Conservation (phyloP, 2,329 filamentous ascomycete genomes). For the Talaromyces albobiverticillius region DNA sequence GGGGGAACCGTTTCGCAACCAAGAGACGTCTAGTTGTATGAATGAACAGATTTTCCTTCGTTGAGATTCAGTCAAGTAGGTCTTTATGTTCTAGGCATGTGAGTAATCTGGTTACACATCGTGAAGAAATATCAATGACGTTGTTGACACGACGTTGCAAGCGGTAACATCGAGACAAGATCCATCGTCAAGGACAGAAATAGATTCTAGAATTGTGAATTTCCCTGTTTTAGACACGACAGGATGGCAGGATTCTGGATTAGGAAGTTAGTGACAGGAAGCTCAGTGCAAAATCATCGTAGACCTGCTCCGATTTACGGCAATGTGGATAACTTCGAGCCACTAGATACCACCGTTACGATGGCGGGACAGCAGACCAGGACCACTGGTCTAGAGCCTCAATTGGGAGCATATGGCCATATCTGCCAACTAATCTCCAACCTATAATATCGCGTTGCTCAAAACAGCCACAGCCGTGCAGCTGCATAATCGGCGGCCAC, state of each 20-base stretch:
- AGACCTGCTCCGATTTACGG: slow-evolving; percentile 7
- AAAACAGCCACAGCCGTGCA: slow-evolving; percentile 5
- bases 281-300: not conserved
- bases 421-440: not conserved
- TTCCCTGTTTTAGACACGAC: slow-evolving; percentile 5
- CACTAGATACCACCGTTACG: slow-evolving; percentile 13
- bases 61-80: not conserved
- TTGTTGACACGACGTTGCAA: slow-evolving; percentile 12
- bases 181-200: not conserved
- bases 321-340: slow-evolving; percentile 9
- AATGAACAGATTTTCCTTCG: not conserved
- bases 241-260: not conserved
- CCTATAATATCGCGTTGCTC: not conserved
- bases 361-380: not conserved
- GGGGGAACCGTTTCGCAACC: not conserved
- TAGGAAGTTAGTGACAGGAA: slow-evolving; percentile 7
- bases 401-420: not conserved
- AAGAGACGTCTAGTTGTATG: not conserved
- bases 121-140: slow-evolving; percentile 11
- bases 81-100: slow-evolving; percentile 9
- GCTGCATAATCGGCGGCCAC: slow-evolving; percentile 5
- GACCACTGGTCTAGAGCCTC: not conserved
- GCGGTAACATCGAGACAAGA: slow-evolving; percentile 8
- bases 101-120: slow-evolving; percentile 1
- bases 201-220: slow-evolving; percentile 12